Base-by-base conservation (phyloP, 108 stramenopile genomes). In the Stephanodiscus minutulus region DNA sequence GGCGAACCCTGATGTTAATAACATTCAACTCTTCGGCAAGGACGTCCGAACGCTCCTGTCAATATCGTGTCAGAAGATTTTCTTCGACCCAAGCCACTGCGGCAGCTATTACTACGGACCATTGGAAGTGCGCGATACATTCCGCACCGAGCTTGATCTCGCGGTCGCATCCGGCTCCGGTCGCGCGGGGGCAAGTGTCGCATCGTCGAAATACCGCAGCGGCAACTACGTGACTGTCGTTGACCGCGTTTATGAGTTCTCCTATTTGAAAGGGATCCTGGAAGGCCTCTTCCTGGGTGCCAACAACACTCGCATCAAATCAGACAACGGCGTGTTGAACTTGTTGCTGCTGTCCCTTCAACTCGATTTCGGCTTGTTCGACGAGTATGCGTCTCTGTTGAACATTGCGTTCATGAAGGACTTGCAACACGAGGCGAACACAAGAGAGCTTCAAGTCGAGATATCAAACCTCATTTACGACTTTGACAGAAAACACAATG, bases 21-120 rank as follows among this genome's bases (percentile, higher is more conserved):
- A 76, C 47, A 75, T 84, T 25, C 78, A 79, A 43, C 41, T 84
- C 15, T 84, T 84, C 54, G 83, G 83, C 17, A 84, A 84, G 43
- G 83, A 84, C 49, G 54, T 80, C 43, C 64, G 83, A 22, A 61
- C 78, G 18, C 48, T 84, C 22, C 73, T 84, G 8, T 72, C 70
- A n/a, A 29, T 84, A 9, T 70, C 79, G 13, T 84, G 78, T 35
- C 83, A 84, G 61, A 84, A 84, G 63, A 70, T 84, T 28, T 81
- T 80, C 76, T 77, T 82, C 46, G 77, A 84, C 12, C 66, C 70
- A 35, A 12, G 55, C n/a, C 83, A 81, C 50, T 60, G 64, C 48
- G 77, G 74, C 13, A 82, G 66, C 60, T 85, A 85, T 64, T 69
- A 68, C 65, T 85, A 85, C 33, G 83, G 83, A 12, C 81, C 83